These are phyloP conservation scores for Tilletia walkeri DNA, from an alignment of 1,284 basidiomycete species.

Conservation along the genomic window DNA sequence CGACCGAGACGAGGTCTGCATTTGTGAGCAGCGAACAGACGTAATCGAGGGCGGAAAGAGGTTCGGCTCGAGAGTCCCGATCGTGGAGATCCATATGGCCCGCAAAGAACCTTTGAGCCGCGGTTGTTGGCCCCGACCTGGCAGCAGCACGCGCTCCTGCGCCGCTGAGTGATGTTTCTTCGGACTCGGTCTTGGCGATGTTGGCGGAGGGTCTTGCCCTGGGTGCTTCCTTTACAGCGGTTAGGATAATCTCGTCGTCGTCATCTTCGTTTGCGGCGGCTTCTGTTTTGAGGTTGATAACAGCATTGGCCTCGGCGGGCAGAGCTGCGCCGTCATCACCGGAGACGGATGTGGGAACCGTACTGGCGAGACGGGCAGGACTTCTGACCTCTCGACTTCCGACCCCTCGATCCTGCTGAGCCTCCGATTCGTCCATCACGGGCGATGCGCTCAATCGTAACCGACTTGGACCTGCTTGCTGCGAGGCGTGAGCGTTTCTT, in stretches of 20 bases:
- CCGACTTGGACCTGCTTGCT: constrained; percentile 4
- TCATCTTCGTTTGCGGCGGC: background rate
- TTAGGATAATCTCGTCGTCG: background rate
- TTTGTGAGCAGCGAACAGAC: background rate
- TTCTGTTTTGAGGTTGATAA: background rate
- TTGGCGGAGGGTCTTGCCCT: background rate
- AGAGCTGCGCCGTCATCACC: background rate
- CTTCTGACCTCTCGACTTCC: background rate
- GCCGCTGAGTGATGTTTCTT: background rate
- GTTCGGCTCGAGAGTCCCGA: background rate
- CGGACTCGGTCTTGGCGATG: background rate
- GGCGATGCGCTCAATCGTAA: constrained; percentile 12
- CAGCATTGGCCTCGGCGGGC: background rate
- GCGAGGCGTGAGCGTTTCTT: too few species aligned
- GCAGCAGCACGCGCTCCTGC: background rate
- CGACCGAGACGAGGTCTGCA: background rate
- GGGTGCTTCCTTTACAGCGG: background rate
- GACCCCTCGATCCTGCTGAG: too few species aligned
- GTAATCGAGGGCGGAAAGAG: background rate
- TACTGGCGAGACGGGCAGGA: background rate
- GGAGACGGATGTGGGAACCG: background rate
- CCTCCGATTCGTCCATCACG: background rate
- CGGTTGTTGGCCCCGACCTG: background rate
- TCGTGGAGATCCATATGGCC: background rate
- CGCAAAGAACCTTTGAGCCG: background rate